Evolutionary conservation across 495 filamentous ascomycete species (phyloP), one percentile per base, ranked within the genome.

Genomic region (Daldinia loculata): DNA sequence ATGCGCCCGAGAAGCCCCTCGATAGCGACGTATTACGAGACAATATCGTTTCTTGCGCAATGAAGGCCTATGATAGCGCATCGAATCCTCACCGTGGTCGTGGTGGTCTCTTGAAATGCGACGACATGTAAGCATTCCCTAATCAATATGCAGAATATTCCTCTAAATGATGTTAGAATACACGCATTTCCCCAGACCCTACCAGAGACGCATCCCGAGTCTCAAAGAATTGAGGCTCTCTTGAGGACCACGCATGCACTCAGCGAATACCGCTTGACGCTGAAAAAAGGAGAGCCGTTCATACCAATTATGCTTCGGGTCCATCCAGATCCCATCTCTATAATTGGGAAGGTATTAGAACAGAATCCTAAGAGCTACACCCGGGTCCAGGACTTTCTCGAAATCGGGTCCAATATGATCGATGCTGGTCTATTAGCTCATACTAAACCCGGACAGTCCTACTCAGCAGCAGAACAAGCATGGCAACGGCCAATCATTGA

Each of bases 211-310:
- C 69, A 78, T 4, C 80, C 82, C 1, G 81, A 68, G 2, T 76
- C 90, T 51, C 86, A 84, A 61, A 84, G 87, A 66, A 84, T 89
- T 50, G 84, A 86, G 29, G 86, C 91, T 38, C 86, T 99, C 5
- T 83, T 98, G n/a, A 83, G 85, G 45, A 93, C 95, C 17, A 97
- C 96, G 0, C 94, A 99, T 77, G 84, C 89, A 6, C 83, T 98
- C 38, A 95, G 93, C 36, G 91, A 91, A 69, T 98, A 97, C 80
- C 91, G 92, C 4, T 85, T 99, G 6, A 94, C 91, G 0, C 83
- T 98, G 7, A 93, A 96, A 71, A 94, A 96, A 76, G 93, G 93
- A 41, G 91, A 97, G 66, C 94, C 94, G 0, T 97, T 98, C 69
- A 92, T 92, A 34, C 95, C 95, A 1, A 93, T 97, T 58, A 92